A percentile compares a stretch with the other conserved stretches of the same genome.
Evolutionary conservation across 495 filamentous ascomycete species (phyloP).

Genomic region (Penicillium bialowiezense): DNA sequence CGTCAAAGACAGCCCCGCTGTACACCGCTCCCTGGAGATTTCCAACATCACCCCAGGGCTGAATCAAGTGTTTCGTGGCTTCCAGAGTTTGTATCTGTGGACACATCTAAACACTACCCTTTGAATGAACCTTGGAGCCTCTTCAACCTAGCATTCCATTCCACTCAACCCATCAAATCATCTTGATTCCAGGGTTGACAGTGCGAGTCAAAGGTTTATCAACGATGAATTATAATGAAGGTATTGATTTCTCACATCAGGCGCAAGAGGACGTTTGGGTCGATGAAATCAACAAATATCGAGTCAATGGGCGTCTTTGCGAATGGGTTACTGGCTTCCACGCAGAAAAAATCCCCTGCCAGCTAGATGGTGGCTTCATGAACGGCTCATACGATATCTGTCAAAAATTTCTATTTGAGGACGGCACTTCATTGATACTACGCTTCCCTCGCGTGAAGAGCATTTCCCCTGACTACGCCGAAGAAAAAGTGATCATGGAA

Average conservation of each 20-base stretch:
- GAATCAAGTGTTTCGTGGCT: too few relatives aligned
- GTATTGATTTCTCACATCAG: not conserved
- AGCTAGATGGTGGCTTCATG: constrained; percentile 18
- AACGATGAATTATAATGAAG: not conserved
- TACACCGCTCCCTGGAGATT: too few relatives aligned
- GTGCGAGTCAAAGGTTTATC: too few relatives aligned
- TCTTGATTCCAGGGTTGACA: too few relatives aligned
- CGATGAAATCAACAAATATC: constrained; percentile 23
- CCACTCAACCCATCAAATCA: too few relatives aligned
- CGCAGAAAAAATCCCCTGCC: constrained; percentile 21
- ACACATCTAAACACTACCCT: too few relatives aligned
- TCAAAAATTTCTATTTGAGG: constrained; percentile 31
- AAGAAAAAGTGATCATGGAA: constrained; percentile 8
- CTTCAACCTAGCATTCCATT: too few relatives aligned
- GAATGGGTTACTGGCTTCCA: constrained; percentile 29
- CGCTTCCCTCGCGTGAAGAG: constrained; percentile 37
- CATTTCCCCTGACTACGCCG: constrained; percentile 25
- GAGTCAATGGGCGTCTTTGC: constrained; percentile 16
- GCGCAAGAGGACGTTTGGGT: constrained; percentile 15
- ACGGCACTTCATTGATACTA: constrained; percentile 34
- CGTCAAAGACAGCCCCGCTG: too few relatives aligned
- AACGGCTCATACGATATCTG: constrained; percentile 31
- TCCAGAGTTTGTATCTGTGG: too few relatives aligned
- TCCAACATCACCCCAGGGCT: too few relatives aligned
- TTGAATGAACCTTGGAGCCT: too few relatives aligned